Evolutionary conservation across 257 asterid genomes (phyloP).

Genomic region (Nicotiana noctiflora): DNA sequence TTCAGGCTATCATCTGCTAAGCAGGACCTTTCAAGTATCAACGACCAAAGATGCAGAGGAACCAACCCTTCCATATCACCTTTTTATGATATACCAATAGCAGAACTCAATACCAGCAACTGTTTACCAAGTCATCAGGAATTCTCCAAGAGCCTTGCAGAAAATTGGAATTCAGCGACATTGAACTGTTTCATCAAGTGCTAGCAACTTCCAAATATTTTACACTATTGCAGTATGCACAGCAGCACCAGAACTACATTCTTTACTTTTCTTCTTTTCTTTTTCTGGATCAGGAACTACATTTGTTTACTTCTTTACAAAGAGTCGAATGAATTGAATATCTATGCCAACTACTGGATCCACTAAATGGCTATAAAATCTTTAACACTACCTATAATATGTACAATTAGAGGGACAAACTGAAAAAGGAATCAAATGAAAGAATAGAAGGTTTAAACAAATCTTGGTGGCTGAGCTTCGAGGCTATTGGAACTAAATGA

Average conservation of each 20-base stretch:
- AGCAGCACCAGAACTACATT: not conserved
- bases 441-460: slow-evolving; percentile 12
- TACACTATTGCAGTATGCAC: not conserved
- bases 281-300: not conserved
- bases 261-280: not conserved
- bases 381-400: slow-evolving; percentile 20
- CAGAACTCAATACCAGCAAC: not conserved
- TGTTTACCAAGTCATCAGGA: not conserved
- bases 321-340: not conserved
- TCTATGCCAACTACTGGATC: slow-evolving; percentile 5
- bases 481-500: slow-evolving; percentile 16
- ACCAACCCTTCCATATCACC: not conserved
- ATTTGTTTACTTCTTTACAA: not conserved
- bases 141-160: not conserved
- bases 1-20: not conserved
- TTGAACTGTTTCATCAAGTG: not conserved
- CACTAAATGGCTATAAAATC: not conserved
- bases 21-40: not conserved
- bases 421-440: not conserved
- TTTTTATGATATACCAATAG: not conserved
- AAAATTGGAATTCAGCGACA: not conserved
- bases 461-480: slow-evolving; percentile 14
- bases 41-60: not conserved
- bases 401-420: slow-evolving; percentile 25
- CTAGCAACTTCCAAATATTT: not conserved